Evolutionary conservation across 805 yeast genomes (phyloP).

Genomic region (Myxozyma mucilagina): DNA sequence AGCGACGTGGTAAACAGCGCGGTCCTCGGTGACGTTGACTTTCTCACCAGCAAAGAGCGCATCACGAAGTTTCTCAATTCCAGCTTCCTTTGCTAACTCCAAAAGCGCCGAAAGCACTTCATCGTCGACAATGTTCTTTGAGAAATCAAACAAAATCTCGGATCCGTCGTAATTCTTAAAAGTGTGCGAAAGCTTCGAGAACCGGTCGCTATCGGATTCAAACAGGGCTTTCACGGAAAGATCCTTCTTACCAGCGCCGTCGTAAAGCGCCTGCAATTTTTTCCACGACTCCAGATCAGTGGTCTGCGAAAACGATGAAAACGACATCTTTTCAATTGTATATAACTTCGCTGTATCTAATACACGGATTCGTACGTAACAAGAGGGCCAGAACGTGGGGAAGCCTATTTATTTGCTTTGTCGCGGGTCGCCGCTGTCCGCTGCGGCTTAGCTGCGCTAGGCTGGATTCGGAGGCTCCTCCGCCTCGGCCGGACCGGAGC

Average conservation of each 20-base stretch:
- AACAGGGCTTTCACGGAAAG: conserved; percentile 80
- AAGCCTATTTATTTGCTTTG: neutral
- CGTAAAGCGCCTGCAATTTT: conserved; percentile 68
- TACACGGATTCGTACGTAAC: neutral
- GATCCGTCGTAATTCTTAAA: conserved; percentile 85
- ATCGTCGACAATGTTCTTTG: conserved; percentile 90
- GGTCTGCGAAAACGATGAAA: conserved; percentile 58
- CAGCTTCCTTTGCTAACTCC: conserved; percentile 85
- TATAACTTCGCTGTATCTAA: neutral
- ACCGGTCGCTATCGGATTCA: conserved; percentile 69
- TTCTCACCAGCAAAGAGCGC: conserved; percentile 89
- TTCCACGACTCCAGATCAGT: conserved; percentile 84
- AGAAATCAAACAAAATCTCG: conserved; percentile 88
- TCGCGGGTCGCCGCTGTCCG: conserved; percentile 19
- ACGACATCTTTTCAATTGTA: conserved; percentile 34
- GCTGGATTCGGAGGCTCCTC: neutral
- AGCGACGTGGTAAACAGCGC: conserved; percentile 97
- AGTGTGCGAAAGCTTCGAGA: conserved; percentile 70
- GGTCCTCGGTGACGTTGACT: conserved; percentile 92
- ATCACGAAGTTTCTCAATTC: conserved; percentile 82
- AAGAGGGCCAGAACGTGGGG: neutral
- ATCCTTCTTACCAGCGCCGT: conserved; percentile 59
- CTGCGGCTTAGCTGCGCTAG: conserved; percentile 5
- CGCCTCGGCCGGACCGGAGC: no score
- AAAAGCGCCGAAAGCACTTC: conserved; percentile 68